phyloP scores from a whole-genome alignment of 106 monocot species.

The Hemerocallis citrina region DNA sequence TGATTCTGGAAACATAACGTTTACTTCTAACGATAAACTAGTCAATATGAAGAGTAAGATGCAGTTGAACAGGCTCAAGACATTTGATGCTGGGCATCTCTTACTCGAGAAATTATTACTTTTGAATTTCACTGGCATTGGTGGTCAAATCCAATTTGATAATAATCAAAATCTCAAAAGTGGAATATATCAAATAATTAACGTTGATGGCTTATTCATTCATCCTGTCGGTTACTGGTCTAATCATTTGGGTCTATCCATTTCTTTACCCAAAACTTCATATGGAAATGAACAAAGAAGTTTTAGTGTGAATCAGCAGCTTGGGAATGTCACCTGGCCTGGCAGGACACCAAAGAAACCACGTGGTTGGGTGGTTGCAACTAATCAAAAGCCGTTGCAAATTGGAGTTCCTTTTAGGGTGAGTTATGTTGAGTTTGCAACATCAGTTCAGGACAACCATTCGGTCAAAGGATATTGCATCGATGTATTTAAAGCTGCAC shows the following conservation, averaged over 20 bases:
- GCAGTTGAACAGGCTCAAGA: slow-evolving; percentile 23
- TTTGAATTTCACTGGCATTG: slow-evolving; percentile 39
- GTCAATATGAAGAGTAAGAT: slow-evolving; percentile 19
- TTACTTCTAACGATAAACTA: slow-evolving; percentile 17
- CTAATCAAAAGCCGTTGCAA: slow-evolving; percentile 31
- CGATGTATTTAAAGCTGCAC: slow-evolving; percentile 49
- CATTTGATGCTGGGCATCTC: slow-evolving; percentile 36
- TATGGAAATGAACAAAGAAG: slow-evolving; percentile 7
- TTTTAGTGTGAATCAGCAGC: slow-evolving; percentile 8
- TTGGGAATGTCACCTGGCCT: slow-evolving; percentile 50
- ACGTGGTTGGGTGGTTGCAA: slow-evolving; percentile 53
- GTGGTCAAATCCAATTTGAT: slow-evolving; percentile 43
- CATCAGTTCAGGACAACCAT: not conserved
- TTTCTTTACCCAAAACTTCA: slow-evolving; percentile 14
- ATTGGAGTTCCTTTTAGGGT: slow-evolving; percentile 59
- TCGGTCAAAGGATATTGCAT: slow-evolving; percentile 53
- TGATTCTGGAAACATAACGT: slow-evolving; percentile 27
- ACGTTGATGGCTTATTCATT: slow-evolving; percentile 21
- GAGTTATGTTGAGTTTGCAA: slow-evolving; percentile 46
- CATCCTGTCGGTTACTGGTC: slow-evolving; percentile 55
- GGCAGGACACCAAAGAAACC: slow-evolving; percentile 32
- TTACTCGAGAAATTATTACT: slow-evolving; percentile 29
- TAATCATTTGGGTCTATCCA: slow-evolving; percentile 23
- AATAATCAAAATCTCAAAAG: slow-evolving; percentile 22
- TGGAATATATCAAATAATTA: slow-evolving; percentile 39